A percentile compares a stretch with the other conserved stretches of the same genome.
Evolutionary conservation across 495 filamentous ascomycete genomes (phyloP).

Genomic region (Aspergillus steynii): DNA sequence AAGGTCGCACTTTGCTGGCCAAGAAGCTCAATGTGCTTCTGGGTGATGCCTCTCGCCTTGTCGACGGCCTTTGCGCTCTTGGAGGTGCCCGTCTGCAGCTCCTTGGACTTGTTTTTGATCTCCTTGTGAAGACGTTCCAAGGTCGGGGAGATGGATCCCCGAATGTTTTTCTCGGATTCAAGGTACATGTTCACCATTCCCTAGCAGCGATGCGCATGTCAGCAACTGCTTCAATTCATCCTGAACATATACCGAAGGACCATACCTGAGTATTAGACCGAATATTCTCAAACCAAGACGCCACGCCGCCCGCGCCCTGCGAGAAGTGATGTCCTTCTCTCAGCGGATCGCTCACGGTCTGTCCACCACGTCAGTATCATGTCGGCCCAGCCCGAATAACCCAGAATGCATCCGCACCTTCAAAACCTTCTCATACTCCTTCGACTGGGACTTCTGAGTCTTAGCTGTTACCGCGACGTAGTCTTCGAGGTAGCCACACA

Average conservation of each 20-base stretch:
- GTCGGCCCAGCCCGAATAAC: background rate
- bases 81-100: slow-evolving; percentile 77
- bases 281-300: slow-evolving; percentile 90
- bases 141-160: slow-evolving; percentile 77
- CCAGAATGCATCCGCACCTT: slow-evolving; percentile 59
- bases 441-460: slow-evolving; percentile 76
- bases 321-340: slow-evolving; percentile 90
- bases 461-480: slow-evolving; percentile 84
- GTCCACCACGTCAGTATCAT: slow-evolving; percentile 2
- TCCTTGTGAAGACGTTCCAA: slow-evolving; percentile 91
- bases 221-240: slow-evolving; percentile 2
- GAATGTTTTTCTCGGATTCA: slow-evolving; percentile 86
- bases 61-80: slow-evolving; percentile 88
- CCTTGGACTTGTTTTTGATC: slow-evolving; percentile 93
- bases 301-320: slow-evolving; percentile 77
- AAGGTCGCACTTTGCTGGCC: slow-evolving; percentile 77
- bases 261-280: slow-evolving; percentile 82
- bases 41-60: slow-evolving; percentile 80
- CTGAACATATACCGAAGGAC: background rate
- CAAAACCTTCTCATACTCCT: slow-evolving; percentile 92
- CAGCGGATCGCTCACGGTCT: slow-evolving; percentile 84
- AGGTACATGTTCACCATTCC: slow-evolving; percentile 81
- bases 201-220: slow-evolving; percentile 30
- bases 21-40: slow-evolving; percentile 94
- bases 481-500: slow-evolving; percentile 84